phyloP scores from a whole-genome alignment of 1,284 basidiomycete genomes.

The Rhizoctonia solani region DNA sequence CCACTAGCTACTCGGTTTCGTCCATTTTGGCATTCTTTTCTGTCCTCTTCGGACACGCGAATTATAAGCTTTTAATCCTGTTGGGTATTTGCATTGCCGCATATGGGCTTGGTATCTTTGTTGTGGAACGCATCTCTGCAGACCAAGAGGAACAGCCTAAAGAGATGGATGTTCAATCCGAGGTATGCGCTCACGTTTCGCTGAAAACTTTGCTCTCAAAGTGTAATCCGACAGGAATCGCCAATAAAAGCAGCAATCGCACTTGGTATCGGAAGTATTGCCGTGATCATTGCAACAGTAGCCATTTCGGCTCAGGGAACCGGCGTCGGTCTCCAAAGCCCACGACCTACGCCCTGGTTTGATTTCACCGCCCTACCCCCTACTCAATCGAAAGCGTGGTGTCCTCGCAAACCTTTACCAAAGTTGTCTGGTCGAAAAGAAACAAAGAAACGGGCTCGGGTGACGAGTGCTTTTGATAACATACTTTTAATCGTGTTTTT shows the following conservation, averaged over 20 bases:
- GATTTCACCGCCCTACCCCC: conserved; percentile 21
- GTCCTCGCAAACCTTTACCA: conserved; percentile 13
- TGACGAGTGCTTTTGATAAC: conserved; percentile 47
- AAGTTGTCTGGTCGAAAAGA: conserved; percentile 25
- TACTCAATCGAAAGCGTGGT: conserved; percentile 25
- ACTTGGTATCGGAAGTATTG: conserved; percentile 5
- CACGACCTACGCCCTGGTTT: conserved; percentile 23
- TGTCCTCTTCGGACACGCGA: background rate
- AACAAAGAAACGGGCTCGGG: conserved; percentile 18
- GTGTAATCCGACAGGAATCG: background rate
- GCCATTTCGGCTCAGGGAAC: conserved; percentile 12
- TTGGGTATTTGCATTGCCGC: conserved; percentile 1
- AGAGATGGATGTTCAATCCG: background rate
- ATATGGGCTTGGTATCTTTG: conserved; percentile 23
- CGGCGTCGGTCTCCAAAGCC: conserved; percentile 21
- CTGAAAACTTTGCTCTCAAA: background rate
- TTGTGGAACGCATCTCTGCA: background rate
- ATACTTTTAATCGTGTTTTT: conserved; percentile 56
- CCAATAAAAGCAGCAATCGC: conserved; percentile 11
- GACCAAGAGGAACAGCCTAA: background rate
- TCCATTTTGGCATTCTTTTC: conserved; percentile 2
- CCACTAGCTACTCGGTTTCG: conserved; percentile 14
- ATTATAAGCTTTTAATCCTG: conserved; percentile 1
- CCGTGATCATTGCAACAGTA: conserved; percentile 4
- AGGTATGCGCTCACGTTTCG: conserved; percentile 6